Evolutionary conservation across 805 yeast genomes (phyloP), one percentile per base, ranked within the genome.

Genomic region (Saturnispora galanensis): DNA sequence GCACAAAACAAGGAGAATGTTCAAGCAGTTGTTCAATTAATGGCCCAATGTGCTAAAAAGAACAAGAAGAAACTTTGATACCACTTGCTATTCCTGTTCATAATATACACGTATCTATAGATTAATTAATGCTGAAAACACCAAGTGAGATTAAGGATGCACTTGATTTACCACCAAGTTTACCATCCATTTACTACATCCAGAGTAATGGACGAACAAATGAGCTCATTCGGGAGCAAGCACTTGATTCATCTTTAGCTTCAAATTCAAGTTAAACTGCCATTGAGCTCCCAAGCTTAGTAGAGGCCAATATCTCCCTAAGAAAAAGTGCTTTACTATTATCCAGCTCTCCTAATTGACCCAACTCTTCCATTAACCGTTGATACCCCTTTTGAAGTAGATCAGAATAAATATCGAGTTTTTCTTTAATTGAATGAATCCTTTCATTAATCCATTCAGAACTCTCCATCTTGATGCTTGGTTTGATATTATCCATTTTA

Each of bases 1-100:
- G 96, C 97, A 0, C 64, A 73, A 52, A 72, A 73, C 34, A 74
- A 71, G 17, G 86, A 84, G 54, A 88, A 87, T 53, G 70, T 87
- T 10, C 89, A 86, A 43, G 68, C 67, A 26, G 75, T 89, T 47
- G 73, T 88, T 17, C 60, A 69, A 28, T 68, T 79, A 63, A 87
- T 89, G 96, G 83, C 81, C 5, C 77, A 74, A 51, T 65, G 74
- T 32, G 72, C 77, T 2, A 64, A 62, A 3, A 63, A 57, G 45
- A 31, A 50, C 26, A 48, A 50, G 6, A 30, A 32, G 12, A 42
- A 37, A 5, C 10, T 30, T 18, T 17, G 31, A 26, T 21, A 21
- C 26, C 26, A 21, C 2, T 21, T 21, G 26, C 26, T 21, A 21
- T 21, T 21, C 26, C 26, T 21, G 26, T 21, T 21, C 6, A 21